A percentile compares a stretch with the other conserved stretches of the same genome.
phyloP scores from a whole-genome alignment of 108 stramenopile species.

The Fragilariopsis cylindrus region DNA sequence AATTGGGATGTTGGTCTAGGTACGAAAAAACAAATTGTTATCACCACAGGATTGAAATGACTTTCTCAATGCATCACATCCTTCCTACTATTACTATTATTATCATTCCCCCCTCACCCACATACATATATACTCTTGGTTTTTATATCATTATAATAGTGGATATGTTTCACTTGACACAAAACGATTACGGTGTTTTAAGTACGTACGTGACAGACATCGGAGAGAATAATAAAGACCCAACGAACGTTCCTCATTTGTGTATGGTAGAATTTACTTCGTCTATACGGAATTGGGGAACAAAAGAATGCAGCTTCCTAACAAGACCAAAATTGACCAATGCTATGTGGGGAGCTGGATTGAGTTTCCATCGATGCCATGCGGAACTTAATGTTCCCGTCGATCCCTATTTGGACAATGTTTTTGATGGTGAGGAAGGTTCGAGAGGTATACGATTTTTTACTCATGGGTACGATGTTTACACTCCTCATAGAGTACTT shows the following conservation, averaged over 20 bases:
- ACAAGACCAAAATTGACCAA: slow-evolving; percentile 74
- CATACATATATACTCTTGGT: too few relatives aligned
- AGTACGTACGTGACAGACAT: slow-evolving; percentile 83
- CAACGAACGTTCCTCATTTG: slow-evolving; percentile 66
- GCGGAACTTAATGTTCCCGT: slow-evolving; percentile 87
- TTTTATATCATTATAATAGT: slow-evolving; percentile 7
- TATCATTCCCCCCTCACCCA: too few relatives aligned
- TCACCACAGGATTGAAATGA: too few relatives aligned
- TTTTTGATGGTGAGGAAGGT: slow-evolving; percentile 94
- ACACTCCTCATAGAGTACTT: slow-evolving; percentile 76
- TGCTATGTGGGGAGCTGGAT: slow-evolving; percentile 85
- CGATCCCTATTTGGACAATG: slow-evolving; percentile 81
- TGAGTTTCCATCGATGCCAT: slow-evolving; percentile 82
- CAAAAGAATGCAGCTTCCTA: slow-evolving; percentile 59
- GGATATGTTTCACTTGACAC: slow-evolving; percentile 67
- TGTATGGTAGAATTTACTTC: slow-evolving; percentile 75
- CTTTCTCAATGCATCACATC: too few relatives aligned
- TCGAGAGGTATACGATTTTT: slow-evolving; percentile 79
- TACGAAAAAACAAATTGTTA: too few relatives aligned
- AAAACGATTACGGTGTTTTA: slow-evolving; percentile 91
- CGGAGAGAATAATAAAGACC: slow-evolving; percentile 56
- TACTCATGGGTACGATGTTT: slow-evolving; percentile 93
- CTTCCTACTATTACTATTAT: too few relatives aligned
- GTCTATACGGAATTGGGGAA: slow-evolving; percentile 68
- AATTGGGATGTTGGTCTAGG: slow-evolving; percentile 57